These are phyloP conservation scores for Xanthoconium purpureum DNA, from an alignment of 768 basidiomycete species.

Conservation along the genomic window DNA sequence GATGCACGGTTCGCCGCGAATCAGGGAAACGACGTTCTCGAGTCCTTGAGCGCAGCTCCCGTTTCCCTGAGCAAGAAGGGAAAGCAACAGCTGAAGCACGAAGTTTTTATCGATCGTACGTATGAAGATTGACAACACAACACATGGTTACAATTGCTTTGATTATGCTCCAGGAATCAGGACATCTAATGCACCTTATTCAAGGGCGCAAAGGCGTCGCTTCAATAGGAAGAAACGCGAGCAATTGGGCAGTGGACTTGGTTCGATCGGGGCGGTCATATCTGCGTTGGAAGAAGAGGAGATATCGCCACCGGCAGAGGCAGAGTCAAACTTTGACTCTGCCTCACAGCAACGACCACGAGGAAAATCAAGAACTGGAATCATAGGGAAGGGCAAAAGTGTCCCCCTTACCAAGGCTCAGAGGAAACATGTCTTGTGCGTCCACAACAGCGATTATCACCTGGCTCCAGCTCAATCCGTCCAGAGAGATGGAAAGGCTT, in stretches of 20 bases:
- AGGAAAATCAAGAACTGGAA: slow-evolving; percentile 38
- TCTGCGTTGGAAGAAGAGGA: slow-evolving; percentile 46
- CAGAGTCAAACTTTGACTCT: slow-evolving; percentile 12
- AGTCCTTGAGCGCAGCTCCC: slow-evolving; percentile 31
- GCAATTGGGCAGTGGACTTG: slow-evolving; percentile 50
- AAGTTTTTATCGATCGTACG: slow-evolving; percentile 66
- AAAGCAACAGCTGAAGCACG: slow-evolving; percentile 62
- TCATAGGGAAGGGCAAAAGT: slow-evolving; percentile 67
- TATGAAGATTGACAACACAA: neutral
- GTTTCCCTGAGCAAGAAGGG: slow-evolving; percentile 55
- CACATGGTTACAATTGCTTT: neutral
- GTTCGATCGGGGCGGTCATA: slow-evolving; percentile 53
- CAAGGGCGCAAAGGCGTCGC: slow-evolving; percentile 69
- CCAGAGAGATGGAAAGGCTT: slow-evolving; percentile 62
- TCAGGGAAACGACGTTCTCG: slow-evolving; percentile 46
- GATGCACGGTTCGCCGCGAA: neutral
- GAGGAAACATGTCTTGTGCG: slow-evolving; percentile 67
- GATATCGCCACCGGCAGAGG: slow-evolving; percentile 14
- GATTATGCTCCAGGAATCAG: slow-evolving; percentile 42
- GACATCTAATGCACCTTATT: slow-evolving; percentile 51
- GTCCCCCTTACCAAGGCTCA: slow-evolving; percentile 58
- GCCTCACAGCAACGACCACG: slow-evolving; percentile 15
- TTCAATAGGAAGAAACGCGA: slow-evolving; percentile 68
- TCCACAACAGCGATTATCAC: slow-evolving; percentile 10
- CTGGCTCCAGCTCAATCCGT: neutral